Evolutionary conservation across 805 yeast genomes (phyloP).

Genomic region (Babjeviella inositovora): DNA sequence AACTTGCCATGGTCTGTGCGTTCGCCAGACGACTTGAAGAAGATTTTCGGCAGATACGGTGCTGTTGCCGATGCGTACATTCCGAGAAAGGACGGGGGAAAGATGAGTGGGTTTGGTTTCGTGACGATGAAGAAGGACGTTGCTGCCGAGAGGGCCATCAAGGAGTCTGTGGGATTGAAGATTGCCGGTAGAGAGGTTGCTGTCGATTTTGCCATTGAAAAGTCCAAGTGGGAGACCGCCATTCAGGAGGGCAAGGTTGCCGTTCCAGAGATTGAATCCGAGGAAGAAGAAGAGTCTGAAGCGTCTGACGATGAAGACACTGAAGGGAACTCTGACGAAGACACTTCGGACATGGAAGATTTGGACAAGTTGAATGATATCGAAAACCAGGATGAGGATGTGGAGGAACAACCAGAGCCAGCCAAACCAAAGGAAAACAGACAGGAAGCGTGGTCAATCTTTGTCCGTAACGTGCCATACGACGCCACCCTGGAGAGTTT

Average conservation of each 20-base stretch:
- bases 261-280: constrained; percentile 18
- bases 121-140: constrained; percentile 72
- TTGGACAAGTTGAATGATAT: constrained; percentile 9
- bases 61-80: constrained; percentile 78
- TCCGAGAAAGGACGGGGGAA: constrained; percentile 78
- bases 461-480: constrained; percentile 88
- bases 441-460: constrained; percentile 58
- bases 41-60: constrained; percentile 63
- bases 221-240: constrained; percentile 61
- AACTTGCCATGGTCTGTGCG: constrained; percentile 95
- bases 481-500: constrained; percentile 78
- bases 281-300: constrained; percentile 20
- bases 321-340: constrained; percentile 12
- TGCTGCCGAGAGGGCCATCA: constrained; percentile 71
- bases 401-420: constrained; percentile 11
- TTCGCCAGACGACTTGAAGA: constrained; percentile 54
- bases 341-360: constrained; percentile 16
- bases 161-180: constrained; percentile 56
- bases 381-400: constrained; percentile 13
- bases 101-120: constrained; percentile 90
- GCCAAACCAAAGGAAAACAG: constrained; percentile 30
- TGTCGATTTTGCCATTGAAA: constrained; percentile 86
- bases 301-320: constrained; percentile 17
- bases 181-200: constrained; percentile 87
- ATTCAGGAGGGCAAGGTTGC: constrained; percentile 26